Evolutionary conservation across 2,329 filamentous ascomycete genomes (phyloP), one percentile per base, ranked within the genome.

Genomic region (Pochonia chlamydosporia): DNA sequence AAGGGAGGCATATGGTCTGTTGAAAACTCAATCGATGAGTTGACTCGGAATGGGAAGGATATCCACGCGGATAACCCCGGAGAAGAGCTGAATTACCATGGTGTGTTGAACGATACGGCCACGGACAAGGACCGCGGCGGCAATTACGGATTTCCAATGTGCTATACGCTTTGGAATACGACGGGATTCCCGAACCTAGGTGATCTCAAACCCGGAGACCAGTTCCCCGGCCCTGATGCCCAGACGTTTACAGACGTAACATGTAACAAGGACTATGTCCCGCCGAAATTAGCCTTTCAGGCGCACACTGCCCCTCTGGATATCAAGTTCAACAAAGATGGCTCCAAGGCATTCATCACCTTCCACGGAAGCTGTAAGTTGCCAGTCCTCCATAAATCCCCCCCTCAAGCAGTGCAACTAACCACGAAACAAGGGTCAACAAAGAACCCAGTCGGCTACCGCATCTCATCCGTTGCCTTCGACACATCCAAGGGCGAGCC

Each of bases 51-150:
- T 41, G 77, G 75, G 9, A 54, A 71, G n/a, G 81, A 85, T 50
- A 75, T 87, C 39, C 81, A 85, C 54, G 63, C 78, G 50, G 72
- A 86, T 56, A 89, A 89, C 57, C 85, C 85, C 0, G 85, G 75
- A 14, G 86, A 89, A 59, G 83, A 89, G 63, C 65, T 90, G 61
- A 89, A 89, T 63, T 87, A 79, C 61, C 79, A 85, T 50, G 85
- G 85, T 3, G 76, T 73, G 48, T 67, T 87, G 26, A 36, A 41
- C 40, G 62, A 63, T 50, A 57, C 62, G 13, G 55, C 63, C 9
- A 53, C 53, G 0, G 59, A n/a, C 6, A 24, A 53, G 10, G 47
- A 60, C 18, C 61, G 66, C 46, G 70, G 69, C 14, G 64, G 63
- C 3, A 87, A 88, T 62, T 85, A 84, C 57, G 86, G 85, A 20